Evolutionary conservation across 2,329 filamentous ascomycete genomes (phyloP), one percentile per base, ranked within the genome.

Genomic region (Cryphonectria japonica): DNA sequence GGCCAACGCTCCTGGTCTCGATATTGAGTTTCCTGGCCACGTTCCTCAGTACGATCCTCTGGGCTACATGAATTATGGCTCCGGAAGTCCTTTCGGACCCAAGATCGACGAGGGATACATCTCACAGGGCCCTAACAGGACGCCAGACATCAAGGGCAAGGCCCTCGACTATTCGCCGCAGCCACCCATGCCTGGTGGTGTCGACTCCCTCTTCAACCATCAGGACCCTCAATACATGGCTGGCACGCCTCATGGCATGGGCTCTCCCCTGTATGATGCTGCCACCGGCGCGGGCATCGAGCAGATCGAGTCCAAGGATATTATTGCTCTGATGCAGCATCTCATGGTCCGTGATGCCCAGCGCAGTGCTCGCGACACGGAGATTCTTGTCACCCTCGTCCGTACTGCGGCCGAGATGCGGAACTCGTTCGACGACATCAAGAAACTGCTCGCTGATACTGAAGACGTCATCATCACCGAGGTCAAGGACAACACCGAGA

Each of bases 241-340:
- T 78, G 95, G 93, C 66, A 92, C 97, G 83, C 98, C 95, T 9
- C 94, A 98, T 77, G 95, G 95, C 62, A 94, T 98, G 88, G 87
- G 86, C 3, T 96, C 94, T 41, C 95, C 95, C 2, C 85, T 98
- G 29, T 98, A 97, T 77, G 96, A 99, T 78, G 91, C 93, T 71
- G 88, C 95, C 3, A 97, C 93, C 1, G 95, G 95, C 67, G 91
- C 89, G 73, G 95, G 94, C 46, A 92, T 97, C 67, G 95, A 98
- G 75, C 88, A 92, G 64, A 98, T 99, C 67, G 92, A 98, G 79
- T 97, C 94, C 62, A 96, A 97, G 82, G 96, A 99, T 78, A 97
- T 99, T 76, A 92, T 99, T 74, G 94, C 95, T 34, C 84, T 99
- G 72, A 99, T 99, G 96, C 95, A 99, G 79, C 96, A 99, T 81